These are phyloP conservation scores for Triadica sebifera DNA, from an alignment of 345 rosid genomes.

Conservation along the genomic window DNA sequence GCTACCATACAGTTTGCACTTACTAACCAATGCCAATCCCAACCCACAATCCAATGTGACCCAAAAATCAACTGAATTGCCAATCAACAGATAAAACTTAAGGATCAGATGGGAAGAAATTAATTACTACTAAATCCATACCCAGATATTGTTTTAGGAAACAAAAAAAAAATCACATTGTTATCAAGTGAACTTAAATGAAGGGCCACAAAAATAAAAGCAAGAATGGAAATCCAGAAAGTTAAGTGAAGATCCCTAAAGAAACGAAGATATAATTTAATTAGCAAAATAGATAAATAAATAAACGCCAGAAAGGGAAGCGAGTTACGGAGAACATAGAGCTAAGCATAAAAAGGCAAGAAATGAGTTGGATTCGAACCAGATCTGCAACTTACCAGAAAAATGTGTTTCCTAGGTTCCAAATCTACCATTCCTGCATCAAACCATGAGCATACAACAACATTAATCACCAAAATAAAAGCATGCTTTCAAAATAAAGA, in stretches of 20 bases:
- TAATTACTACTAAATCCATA: neutral
- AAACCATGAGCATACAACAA: conserved; percentile 18
- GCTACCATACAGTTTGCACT: neutral
- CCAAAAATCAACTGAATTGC: neutral
- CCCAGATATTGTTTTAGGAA: neutral
- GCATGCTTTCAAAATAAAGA: neutral
- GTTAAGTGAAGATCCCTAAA: neutral
- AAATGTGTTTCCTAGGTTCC: conserved; percentile 32
- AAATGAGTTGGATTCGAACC: conserved; percentile 12
- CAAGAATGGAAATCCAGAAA: neutral
- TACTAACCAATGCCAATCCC: neutral
- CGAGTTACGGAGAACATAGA: neutral
- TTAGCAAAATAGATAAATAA: neutral
- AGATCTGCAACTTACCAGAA: conserved; percentile 62
- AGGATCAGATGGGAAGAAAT: neutral
- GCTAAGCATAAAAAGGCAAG: neutral
- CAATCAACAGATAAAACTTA: neutral
- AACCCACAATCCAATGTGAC: neutral
- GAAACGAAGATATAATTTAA: neutral
- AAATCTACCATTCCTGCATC: conserved; percentile 44
- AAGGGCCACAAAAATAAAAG: neutral
- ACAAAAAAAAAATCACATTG: neutral
- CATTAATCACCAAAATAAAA: neutral
- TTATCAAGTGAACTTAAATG: neutral
- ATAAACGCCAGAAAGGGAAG: no score